These are phyloP conservation scores for Kokia cookei DNA, from an alignment of 441 rosid species.

Conservation along the genomic window DNA sequence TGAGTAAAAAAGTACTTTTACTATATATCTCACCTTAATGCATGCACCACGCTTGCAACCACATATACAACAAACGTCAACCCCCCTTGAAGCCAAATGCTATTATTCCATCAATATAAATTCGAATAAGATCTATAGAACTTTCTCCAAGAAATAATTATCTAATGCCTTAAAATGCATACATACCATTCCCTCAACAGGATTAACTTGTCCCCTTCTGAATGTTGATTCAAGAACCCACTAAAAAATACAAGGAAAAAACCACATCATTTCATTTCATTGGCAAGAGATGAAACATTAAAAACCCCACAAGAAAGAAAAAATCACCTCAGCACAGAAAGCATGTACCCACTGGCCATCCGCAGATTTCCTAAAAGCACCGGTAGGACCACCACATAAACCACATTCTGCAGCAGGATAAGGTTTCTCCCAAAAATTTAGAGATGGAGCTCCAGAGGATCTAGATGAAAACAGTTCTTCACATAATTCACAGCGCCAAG, in stretches of 20 bases:
- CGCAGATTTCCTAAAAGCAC: conserved; percentile 91
- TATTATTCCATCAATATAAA: conserved; percentile 26
- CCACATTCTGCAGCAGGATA: conserved; percentile 64
- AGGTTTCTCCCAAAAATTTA: conserved; percentile 68
- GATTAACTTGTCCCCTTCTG: conserved; percentile 94
- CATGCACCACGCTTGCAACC: conserved; percentile 66
- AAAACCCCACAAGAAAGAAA: conserved; percentile 9
- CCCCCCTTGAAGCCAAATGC: conserved; percentile 55
- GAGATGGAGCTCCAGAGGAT: conserved; percentile 49
- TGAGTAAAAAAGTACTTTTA: neutral
- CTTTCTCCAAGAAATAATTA: neutral
- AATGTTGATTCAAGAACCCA: conserved; percentile 93
- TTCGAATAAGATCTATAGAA: neutral
- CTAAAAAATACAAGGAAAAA: conserved; percentile 32
- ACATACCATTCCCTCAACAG: conserved; percentile 93
- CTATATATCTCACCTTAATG: conserved; percentile 52
- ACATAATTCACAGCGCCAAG: conserved; percentile 96
- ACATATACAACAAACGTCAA: conserved; percentile 64
- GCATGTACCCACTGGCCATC: conserved; percentile 92
- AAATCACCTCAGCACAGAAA: conserved; percentile 90
- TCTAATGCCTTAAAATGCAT: conserved; percentile 9
- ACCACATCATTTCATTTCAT: neutral
- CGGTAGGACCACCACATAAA: conserved; percentile 89
- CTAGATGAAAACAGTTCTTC: conserved; percentile 58
- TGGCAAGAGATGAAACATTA: neutral